Evolutionary conservation across 352 stramenopile genomes (phyloP).

Genomic region (Thalassiosira hispida): DNA sequence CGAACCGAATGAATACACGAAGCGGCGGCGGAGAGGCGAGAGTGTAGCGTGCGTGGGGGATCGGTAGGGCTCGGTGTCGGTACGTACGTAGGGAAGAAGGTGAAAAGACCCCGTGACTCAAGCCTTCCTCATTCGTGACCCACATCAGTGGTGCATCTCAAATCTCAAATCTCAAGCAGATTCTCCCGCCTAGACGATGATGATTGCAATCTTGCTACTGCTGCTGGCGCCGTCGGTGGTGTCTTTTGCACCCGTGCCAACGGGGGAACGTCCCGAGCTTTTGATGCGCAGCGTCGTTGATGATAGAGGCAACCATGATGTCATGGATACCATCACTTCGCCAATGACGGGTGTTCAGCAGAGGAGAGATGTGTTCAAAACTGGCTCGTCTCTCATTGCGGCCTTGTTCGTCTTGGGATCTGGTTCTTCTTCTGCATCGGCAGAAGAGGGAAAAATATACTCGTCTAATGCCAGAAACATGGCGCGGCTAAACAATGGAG

Average conservation of each 20-base stretch:
- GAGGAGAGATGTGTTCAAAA: slow-evolving; percentile 30
- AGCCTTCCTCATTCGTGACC: not conserved
- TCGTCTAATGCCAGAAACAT: slow-evolving; percentile 69
- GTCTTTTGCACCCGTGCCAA: not conserved
- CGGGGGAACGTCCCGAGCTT: not conserved
- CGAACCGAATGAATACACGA: too few relatives aligned
- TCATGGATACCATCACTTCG: not conserved
- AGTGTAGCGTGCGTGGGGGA: too few relatives aligned
- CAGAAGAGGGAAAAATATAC: slow-evolving; percentile 54
- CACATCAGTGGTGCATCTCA: not conserved
- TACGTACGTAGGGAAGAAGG: too few relatives aligned
- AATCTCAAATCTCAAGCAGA: too few relatives aligned
- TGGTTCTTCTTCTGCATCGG: not conserved
- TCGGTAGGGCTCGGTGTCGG: too few relatives aligned
- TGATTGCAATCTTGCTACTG: not conserved
- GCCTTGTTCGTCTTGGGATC: slow-evolving; percentile 15
- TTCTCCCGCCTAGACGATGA: too few relatives aligned
- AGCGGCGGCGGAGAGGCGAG: too few relatives aligned
- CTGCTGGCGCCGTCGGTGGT: slow-evolving; percentile 3
- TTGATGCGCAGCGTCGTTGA: not conserved
- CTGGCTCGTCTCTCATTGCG: slow-evolving; percentile 4
- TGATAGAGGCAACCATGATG: not conserved
- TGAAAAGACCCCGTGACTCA: not conserved
- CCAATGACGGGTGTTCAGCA: not conserved
- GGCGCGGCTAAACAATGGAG: slow-evolving; percentile 55